These are phyloP conservation scores for Fusarium cicatricum DNA, from an alignment of 2,329 filamentous ascomycete species.

Conservation along the genomic window DNA sequence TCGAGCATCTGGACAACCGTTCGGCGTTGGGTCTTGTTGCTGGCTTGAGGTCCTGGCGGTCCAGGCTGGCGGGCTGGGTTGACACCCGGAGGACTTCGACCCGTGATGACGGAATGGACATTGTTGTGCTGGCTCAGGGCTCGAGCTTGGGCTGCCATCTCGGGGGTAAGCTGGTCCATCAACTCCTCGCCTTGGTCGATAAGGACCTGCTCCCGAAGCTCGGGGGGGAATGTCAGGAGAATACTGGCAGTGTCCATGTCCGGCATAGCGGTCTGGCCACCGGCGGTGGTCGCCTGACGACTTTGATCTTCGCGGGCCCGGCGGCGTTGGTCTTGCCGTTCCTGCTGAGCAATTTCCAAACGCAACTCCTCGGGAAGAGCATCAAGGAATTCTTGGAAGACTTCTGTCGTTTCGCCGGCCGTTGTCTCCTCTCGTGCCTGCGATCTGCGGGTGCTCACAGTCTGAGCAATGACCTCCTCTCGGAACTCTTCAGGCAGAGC, in stretches of 20 bases:
- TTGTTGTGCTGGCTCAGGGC: constrained; percentile 61
- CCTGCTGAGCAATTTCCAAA: constrained; percentile 88
- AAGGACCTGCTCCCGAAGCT: constrained; percentile 84
- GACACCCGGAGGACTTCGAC: constrained; percentile 42
- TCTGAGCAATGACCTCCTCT: constrained; percentile 94
- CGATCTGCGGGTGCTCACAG: constrained; percentile 82
- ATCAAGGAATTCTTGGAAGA: constrained; percentile 92
- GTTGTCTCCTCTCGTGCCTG: constrained; percentile 74
- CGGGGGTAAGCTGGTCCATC: constrained; percentile 82
- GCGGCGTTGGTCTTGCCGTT: constrained; percentile 86
- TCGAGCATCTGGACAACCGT: constrained; percentile 96
- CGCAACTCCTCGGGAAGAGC: constrained; percentile 91
- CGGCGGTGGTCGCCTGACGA: constrained; percentile 66
- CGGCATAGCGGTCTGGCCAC: constrained; percentile 62
- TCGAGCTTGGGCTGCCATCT: constrained; percentile 86
- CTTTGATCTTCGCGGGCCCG: constrained; percentile 84
- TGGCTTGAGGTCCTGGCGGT: constrained; percentile 51
- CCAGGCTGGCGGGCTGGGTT: constrained; percentile 30
- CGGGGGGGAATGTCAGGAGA: constrained; percentile 86
- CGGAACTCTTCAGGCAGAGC: constrained; percentile 97
- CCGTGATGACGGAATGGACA: constrained; percentile 43
- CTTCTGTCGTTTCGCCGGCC: constrained; percentile 79
- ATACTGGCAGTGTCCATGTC: constrained; percentile 97
- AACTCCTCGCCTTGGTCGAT: constrained; percentile 92
- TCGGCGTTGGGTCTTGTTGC: constrained; percentile 76